Conservation (phyloP, 352 stramenopile species). For the Globisporangium yorkense region DNA sequence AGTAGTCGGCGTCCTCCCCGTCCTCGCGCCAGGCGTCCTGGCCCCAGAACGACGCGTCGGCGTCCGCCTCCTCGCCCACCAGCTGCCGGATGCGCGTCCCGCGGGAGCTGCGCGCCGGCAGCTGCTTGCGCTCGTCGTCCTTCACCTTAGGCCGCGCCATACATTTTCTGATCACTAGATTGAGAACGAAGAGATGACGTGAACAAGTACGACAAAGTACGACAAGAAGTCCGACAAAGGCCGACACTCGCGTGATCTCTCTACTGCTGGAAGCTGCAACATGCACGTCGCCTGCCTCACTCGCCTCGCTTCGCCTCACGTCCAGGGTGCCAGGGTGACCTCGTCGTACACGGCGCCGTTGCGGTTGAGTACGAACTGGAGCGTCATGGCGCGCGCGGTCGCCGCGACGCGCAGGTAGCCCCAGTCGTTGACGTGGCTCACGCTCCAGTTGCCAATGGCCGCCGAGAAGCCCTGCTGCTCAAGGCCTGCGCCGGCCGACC, state of each 20-base stretch:
- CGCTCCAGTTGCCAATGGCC: conserved; percentile 72
- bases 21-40: conserved; percentile 84
- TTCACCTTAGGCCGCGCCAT: background rate
- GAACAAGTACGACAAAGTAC: too few relatives aligned
- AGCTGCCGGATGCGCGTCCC: conserved; percentile 80
- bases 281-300: too few relatives aligned
- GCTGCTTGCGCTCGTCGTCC: conserved; percentile 22
- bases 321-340: conserved; percentile 54
- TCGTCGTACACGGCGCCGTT: conserved; percentile 79
- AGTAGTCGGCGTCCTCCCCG: conserved; percentile 83
- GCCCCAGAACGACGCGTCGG: conserved; percentile 84
- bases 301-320: conserved; percentile 9
- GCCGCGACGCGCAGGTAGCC: conserved; percentile 64
- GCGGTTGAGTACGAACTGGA: conserved; percentile 80
- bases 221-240: background rate
- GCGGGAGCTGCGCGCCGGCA: conserved; percentile 60
- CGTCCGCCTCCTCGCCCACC: conserved; percentile 81
- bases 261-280: background rate
- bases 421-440: conserved; percentile 76
- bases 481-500: conserved; percentile 76
- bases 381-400: conserved; percentile 52
- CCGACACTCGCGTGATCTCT: background rate
- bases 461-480: conserved; percentile 56
- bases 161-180: background rate
- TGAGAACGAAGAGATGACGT: background rate